Percentiles rank a stretch among this genome's conserved stretches.
phyloP scores from a whole-genome alignment of 2,329 filamentous ascomycete species.

The Raffaelea ambrosiae region DNA sequence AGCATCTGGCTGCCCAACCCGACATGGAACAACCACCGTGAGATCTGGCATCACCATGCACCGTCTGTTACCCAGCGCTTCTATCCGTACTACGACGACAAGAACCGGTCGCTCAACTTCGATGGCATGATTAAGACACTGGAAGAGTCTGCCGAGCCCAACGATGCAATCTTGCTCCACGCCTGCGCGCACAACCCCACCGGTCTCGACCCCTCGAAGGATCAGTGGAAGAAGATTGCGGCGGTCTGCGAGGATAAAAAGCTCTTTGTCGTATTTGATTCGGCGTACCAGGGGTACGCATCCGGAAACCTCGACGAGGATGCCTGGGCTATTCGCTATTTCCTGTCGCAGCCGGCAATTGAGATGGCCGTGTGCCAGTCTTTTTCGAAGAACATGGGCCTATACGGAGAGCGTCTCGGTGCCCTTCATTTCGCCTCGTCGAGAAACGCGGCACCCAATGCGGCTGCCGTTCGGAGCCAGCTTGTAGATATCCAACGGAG shows the following conservation, averaged over 20 bases:
- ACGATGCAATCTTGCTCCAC: constrained; percentile 1
- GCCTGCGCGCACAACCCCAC: constrained; percentile 4
- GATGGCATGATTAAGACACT: background rate
- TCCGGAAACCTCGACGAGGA: background rate
- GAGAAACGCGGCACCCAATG: background rate
- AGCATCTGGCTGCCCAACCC: constrained; percentile 2
- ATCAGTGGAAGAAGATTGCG: constrained; percentile 1
- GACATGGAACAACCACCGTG: constrained; percentile 2
- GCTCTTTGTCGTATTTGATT: constrained; percentile 1
- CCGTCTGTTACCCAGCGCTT: background rate
- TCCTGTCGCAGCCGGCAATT: background rate
- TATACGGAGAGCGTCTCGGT: background rate
- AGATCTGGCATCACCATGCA: background rate
- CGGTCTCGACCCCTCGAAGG: background rate
- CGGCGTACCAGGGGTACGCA: background rate
- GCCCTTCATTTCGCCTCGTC: background rate
- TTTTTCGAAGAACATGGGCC: background rate
- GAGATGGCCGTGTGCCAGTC: background rate
- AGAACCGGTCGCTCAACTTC: background rate
- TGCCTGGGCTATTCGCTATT: background rate
- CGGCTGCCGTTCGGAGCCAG: background rate
- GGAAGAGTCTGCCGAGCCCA: background rate
- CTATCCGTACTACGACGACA: constrained; percentile 1
- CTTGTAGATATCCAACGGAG: background rate
- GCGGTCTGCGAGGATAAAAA: background rate